phyloP scores from a whole-genome alignment of 2,329 filamentous ascomycete species.

The Alternaria triticina region DNA sequence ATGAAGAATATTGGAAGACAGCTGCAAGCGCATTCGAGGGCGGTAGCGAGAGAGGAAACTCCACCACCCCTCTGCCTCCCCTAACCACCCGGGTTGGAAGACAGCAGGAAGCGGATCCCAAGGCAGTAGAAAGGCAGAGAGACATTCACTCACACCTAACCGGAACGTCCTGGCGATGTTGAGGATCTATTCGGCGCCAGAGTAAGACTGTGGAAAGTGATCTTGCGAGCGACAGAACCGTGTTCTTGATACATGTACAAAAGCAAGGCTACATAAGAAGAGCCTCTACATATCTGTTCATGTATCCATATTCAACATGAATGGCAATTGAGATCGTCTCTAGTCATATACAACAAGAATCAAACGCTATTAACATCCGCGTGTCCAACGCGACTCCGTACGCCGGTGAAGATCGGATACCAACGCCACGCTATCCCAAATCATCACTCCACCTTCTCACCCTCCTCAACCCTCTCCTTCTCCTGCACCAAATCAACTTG shows the following conservation, averaged over 20 bases:
- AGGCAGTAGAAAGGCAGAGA: too few relatives aligned
- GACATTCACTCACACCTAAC: too few relatives aligned
- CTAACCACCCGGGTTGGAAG: too few relatives aligned
- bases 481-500: slow-evolving; percentile 57
- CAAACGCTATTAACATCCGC: not conserved
- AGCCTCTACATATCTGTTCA: not conserved
- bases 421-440: not conserved
- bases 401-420: not conserved
- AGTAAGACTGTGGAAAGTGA: too few relatives aligned
- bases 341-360: slow-evolving; percentile 8
- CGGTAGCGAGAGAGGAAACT: too few relatives aligned
- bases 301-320: not conserved
- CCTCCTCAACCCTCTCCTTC: slow-evolving; percentile 7
- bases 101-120: too few relatives aligned
- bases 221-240: too few relatives aligned
- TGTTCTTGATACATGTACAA: not conserved
- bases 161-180: too few relatives aligned
- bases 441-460: not conserved
- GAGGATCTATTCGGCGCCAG: too few relatives aligned
- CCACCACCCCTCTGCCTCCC: too few relatives aligned
- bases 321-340: not conserved
- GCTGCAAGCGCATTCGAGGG: too few relatives aligned
- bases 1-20: too few relatives aligned
- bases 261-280: not conserved
- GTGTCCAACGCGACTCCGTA: not conserved